These are phyloP conservation scores for Magnolia changhungtana DNA, from an alignment of 164 flowering plant species.

Conservation along the genomic window DNA sequence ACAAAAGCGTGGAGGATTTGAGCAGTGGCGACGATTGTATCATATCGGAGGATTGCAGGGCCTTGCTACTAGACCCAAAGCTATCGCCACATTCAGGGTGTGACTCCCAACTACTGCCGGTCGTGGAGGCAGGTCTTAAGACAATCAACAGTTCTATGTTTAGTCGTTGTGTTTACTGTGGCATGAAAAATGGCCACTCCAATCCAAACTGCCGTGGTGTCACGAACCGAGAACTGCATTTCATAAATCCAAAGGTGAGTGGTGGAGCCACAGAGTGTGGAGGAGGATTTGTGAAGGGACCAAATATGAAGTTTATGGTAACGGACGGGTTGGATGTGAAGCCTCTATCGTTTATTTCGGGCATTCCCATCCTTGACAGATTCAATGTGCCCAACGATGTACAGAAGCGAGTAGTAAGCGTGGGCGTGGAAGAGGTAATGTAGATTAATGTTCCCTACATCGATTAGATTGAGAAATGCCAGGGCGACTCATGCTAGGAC, in stretches of 20 bases:
- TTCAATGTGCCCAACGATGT: background rate
- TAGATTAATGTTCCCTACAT: background rate
- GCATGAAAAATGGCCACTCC: no score
- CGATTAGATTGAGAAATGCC: no score
- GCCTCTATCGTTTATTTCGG: background rate
- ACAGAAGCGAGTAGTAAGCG: background rate
- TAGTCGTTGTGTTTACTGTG: background rate
- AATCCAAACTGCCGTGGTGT: background rate
- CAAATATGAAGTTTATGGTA: constrained; percentile 1
- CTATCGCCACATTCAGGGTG: background rate
- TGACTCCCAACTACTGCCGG: background rate
- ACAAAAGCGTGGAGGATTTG: constrained; percentile 1
- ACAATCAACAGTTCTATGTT: background rate
- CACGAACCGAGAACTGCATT: background rate
- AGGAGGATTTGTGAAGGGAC: background rate
- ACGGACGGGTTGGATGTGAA: constrained; percentile 1
- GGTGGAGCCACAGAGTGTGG: background rate
- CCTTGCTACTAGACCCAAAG: background rate
- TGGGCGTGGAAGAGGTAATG: constrained; percentile 1
- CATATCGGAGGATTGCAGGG: constrained; percentile 1
- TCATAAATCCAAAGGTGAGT: background rate
- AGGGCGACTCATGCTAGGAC: no score
- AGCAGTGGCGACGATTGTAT: background rate
- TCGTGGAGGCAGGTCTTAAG: background rate
- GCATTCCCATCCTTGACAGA: background rate